A percentile compares a stretch with the other conserved stretches of the same genome.
phyloP scores from a whole-genome alignment of 768 basidiomycete genomes.

The Amyloporia xantha region DNA sequence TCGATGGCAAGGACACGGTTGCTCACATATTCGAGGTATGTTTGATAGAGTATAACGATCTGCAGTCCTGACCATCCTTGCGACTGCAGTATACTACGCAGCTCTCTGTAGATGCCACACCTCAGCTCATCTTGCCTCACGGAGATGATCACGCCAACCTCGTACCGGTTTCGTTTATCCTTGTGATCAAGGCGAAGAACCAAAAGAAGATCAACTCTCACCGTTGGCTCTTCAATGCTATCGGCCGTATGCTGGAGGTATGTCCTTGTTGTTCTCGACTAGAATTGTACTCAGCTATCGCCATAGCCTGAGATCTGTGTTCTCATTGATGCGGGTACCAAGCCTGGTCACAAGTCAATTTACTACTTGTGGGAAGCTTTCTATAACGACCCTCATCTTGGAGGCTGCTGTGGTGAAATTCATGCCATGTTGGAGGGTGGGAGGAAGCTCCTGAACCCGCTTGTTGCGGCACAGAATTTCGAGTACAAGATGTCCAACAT shows the following conservation, averaged over 20 bases:
- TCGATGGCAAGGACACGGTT: slow-evolving; percentile 82
- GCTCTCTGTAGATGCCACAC: slow-evolving; percentile 85
- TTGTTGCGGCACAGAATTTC: slow-evolving; percentile 94
- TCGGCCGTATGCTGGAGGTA: slow-evolving; percentile 75
- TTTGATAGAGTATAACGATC: too few relatives aligned
- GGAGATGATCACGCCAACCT: slow-evolving; percentile 87
- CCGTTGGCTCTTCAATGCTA: slow-evolving; percentile 93
- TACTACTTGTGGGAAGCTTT: slow-evolving; percentile 95
- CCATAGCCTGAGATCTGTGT: slow-evolving; percentile 84
- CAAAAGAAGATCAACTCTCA: slow-evolving; percentile 96
- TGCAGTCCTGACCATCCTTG: too few relatives aligned
- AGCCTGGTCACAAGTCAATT: slow-evolving; percentile 93
- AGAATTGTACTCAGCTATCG: neutral
- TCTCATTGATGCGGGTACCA: slow-evolving; percentile 92
- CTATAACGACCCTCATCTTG: slow-evolving; percentile 71
- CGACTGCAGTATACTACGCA: slow-evolving; percentile 89
- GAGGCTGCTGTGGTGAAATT: slow-evolving; percentile 91
- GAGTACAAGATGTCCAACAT: slow-evolving; percentile 99
- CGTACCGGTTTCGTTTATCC: slow-evolving; percentile 87
- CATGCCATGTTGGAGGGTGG: slow-evolving; percentile 96
- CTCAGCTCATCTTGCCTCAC: slow-evolving; percentile 87
- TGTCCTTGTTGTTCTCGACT: slow-evolving; percentile 15
- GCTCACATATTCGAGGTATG: slow-evolving; percentile 93
- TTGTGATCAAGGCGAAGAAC: slow-evolving; percentile 90
- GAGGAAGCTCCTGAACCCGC: slow-evolving; percentile 83